phyloP scores from a whole-genome alignment of 495 filamentous ascomycete species.

The Penicillium bovifimosum region DNA sequence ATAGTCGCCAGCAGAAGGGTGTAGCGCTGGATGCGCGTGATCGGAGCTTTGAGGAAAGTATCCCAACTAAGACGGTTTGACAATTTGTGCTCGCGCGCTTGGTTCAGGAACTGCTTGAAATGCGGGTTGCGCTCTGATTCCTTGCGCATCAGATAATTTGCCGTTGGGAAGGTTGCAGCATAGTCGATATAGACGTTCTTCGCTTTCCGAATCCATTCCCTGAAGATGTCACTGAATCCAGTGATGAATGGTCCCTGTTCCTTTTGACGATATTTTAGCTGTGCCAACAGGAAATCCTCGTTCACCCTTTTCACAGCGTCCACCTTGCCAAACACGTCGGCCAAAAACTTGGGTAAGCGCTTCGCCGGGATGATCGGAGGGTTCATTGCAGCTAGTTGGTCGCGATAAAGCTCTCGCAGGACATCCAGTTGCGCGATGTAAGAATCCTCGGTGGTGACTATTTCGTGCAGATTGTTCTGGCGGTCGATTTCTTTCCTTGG shows the following conservation, averaged over 20 bases:
- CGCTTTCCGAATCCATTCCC: conserved; percentile 97
- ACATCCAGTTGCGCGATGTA: conserved; percentile 87
- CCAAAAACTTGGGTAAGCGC: conserved; percentile 68
- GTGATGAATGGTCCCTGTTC: conserved; percentile 93
- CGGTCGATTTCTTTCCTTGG: conserved; percentile 85
- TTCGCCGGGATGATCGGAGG: conserved; percentile 77
- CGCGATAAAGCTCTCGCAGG: conserved; percentile 77
- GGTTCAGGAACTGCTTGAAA: conserved; percentile 81
- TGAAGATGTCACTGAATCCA: conserved; percentile 95
- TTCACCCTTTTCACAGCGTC: conserved; percentile 88
- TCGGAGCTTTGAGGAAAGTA: conserved; percentile 87
- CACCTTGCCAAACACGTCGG: conserved; percentile 83
- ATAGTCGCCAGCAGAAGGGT: conserved; percentile 78
- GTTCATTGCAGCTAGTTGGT: conserved; percentile 65
- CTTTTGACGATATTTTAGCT: conserved; percentile 94
- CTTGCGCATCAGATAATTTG: conserved; percentile 74
- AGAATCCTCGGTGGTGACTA: conserved; percentile 85
- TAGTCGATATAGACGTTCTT: conserved; percentile 86
- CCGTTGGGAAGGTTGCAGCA: conserved; percentile 79
- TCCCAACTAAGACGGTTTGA: conserved; percentile 88
- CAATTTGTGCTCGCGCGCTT: conserved; percentile 69
- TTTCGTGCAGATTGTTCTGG: conserved; percentile 94
- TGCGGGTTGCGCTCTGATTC: conserved; percentile 79
- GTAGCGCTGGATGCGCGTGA: conserved; percentile 89
- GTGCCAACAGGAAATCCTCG: conserved; percentile 87